Base-by-base conservation (phyloP, 352 stramenopile species). In the Pythium guiyangense region DNA sequence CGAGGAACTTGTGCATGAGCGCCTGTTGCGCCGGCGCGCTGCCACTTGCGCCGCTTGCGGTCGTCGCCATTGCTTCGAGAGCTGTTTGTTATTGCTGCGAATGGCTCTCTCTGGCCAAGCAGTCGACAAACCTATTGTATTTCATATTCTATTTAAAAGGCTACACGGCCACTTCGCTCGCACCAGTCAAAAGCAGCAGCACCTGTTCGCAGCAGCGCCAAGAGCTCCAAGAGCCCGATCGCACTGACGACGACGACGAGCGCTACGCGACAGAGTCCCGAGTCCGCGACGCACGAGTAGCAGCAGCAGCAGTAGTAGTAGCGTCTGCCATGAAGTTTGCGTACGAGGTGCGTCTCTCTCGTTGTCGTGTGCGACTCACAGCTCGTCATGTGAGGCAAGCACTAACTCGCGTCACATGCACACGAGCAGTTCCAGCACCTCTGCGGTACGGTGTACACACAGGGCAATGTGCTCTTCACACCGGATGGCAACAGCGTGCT, bases 401-500 rank as follows among this genome's bases (percentile, higher is more conserved):
- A 12, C 0, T 58, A 44, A 52, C 40, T 52, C n/a, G n/a, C 6
- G 29, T 8, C 35, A 20, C 6, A 42, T 8, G 29, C 49, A 20
- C 8, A 17, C 35, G n/a, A 39, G n/a, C 59, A 93, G 82, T 97
- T 98, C 66, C 85, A 84, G 67, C 90, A 97, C 65, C 72, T 98
- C 49, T 96, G 92, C 64, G 93, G 93, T 67, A 96, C 84, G 50
- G 92, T 97, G 46, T 97, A 98, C 74, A 92, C 87, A 51, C 86
- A 96, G 70, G 93, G 90, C 63, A 98, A 97, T 64, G 79, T 98
- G 15, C 62, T 96, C 35, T 98, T 97, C 68, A 96, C 93, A 47
- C 87, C 92, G 22, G 90, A 97, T 48, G 90, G 93, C 51, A 98
- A 97, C 71, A 88, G 77, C 40, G 76, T 98, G 47, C 73, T 97